Conservation (phyloP, 257 asterid genomes). For the Asclepias syriaca region DNA sequence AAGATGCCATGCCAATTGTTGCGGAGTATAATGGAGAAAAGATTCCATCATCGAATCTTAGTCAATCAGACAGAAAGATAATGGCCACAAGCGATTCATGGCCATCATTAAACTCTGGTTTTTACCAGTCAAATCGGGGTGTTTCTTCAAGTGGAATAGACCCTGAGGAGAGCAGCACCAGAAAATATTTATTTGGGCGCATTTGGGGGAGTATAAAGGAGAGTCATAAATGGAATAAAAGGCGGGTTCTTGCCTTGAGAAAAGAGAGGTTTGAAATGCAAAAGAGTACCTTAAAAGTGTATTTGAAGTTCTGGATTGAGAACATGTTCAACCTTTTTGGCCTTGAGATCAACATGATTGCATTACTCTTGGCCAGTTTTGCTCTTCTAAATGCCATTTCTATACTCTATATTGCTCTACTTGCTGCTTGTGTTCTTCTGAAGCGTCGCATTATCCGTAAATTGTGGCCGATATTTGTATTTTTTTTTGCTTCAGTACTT, state of each 20-base stretch:
- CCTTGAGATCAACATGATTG: constrained; percentile 94
- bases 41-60: constrained; percentile 33
- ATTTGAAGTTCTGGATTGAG: constrained; percentile 93
- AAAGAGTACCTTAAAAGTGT: constrained; percentile 71
- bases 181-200: constrained; percentile 53
- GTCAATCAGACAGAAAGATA: constrained; percentile 37
- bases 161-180: constrained; percentile 29
- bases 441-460: constrained; percentile 67
- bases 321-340: constrained; percentile 96
- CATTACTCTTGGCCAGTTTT: constrained; percentile 82
- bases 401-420: constrained; percentile 65
- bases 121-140: constrained; percentile 37
- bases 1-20: constrained; percentile 42
- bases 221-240: constrained; percentile 82
- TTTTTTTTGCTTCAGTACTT: constrained; percentile 71
- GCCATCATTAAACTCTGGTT: constrained; percentile 41
- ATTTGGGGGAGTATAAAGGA: constrained; percentile 91
- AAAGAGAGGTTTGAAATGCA: constrained; percentile 92
- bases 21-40: constrained; percentile 42
- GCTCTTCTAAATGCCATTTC: constrained; percentile 85
- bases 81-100: constrained; percentile 45
- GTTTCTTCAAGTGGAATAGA: constrained; percentile 32
- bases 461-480: constrained; percentile 77
- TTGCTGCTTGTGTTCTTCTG: constrained; percentile 82
- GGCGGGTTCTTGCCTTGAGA: constrained; percentile 55